A percentile compares a stretch with the other conserved stretches of the same genome.
Conservation (phyloP, 805 yeast species). For the Cyberlindnera japonica region DNA sequence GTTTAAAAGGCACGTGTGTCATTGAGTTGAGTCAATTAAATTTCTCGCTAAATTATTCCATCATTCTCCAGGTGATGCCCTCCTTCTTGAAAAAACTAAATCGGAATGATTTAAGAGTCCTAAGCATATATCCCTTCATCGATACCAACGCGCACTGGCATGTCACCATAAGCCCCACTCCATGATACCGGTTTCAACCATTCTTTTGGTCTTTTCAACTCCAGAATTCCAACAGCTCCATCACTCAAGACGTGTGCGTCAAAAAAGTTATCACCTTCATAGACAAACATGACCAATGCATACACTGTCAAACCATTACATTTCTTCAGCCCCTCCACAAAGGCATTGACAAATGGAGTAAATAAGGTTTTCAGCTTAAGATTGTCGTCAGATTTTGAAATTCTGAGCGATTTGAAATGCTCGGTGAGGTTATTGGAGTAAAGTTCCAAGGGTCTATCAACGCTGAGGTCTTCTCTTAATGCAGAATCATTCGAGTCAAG, state of each 20-base stretch:
- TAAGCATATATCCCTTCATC: constrained; percentile 69
- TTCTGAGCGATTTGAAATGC: constrained; percentile 17
- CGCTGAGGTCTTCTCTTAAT: constrained; percentile 25
- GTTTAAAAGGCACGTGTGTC: too few species aligned
- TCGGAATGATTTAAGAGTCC: too few species aligned
- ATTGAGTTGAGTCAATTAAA: too few species aligned
- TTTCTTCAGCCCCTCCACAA: constrained; percentile 9
- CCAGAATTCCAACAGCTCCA: constrained; percentile 26
- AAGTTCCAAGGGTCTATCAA: constrained; percentile 16
- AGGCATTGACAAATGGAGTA: constrained; percentile 15
- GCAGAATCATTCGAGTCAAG: constrained; percentile 76
- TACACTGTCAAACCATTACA: constrained; percentile 24
- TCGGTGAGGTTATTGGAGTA: constrained; percentile 20
- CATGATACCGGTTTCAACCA: constrained; percentile 72
- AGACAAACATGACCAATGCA: constrained; percentile 60
- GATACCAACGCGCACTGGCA: constrained; percentile 58
- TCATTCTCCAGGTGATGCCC: too few species aligned
- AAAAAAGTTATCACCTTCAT: constrained; percentile 83
- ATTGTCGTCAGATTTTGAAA: constrained; percentile 6
- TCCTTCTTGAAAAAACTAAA: too few species aligned
- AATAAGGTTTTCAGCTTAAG: constrained; percentile 9
- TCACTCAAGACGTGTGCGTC: constrained; percentile 56
- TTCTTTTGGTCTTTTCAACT: constrained; percentile 13
- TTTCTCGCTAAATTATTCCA: too few species aligned
- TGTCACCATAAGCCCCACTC: constrained; percentile 80